These are phyloP conservation scores for Vanrija sp. DNA, from an alignment of 1,284 basidiomycete species.

Conservation along the genomic window DNA sequence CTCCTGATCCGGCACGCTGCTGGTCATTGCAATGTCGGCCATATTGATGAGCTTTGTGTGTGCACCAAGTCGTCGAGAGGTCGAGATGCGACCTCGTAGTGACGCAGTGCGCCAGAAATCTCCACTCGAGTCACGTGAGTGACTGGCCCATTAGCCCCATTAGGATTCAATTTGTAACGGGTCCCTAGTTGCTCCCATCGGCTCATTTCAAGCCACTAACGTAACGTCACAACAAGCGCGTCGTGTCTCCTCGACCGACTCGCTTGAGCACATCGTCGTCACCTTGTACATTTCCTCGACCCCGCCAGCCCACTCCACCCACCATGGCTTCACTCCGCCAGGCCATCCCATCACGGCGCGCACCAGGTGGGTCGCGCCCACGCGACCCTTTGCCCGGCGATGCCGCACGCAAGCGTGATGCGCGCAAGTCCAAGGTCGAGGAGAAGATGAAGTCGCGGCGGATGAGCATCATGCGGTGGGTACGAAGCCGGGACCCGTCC, in stretches of 20 bases:
- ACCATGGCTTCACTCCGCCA: slow-evolving; percentile 35
- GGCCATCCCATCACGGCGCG: slow-evolving; percentile 3
- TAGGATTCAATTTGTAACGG: background rate
- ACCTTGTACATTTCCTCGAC: background rate
- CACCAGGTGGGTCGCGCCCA: background rate
- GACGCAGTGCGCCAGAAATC: background rate
- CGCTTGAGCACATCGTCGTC: background rate
- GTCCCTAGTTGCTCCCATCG: background rate
- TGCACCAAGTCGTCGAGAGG: background rate
- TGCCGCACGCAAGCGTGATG: slow-evolving; percentile 10
- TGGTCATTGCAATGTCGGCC: slow-evolving; percentile 23
- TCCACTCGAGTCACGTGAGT: background rate
- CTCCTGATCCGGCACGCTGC: slow-evolving; percentile 4
- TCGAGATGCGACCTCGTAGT: background rate
- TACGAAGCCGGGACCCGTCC: slow-evolving; percentile 49
- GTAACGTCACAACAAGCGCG: background rate
- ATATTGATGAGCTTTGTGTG: slow-evolving; percentile 3
- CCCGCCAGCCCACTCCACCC: background rate
- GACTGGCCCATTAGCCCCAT: background rate
- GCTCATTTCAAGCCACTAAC: background rate
- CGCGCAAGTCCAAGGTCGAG: slow-evolving; percentile 67
- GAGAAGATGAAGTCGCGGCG: slow-evolving; percentile 85
- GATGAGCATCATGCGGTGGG: slow-evolving; percentile 71
- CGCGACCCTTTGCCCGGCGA: slow-evolving; percentile 18
- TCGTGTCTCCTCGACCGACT: background rate